These are phyloP conservation scores for Talinum fruticosum DNA, from an alignment of 148 eudicot species.

Conservation along the genomic window DNA sequence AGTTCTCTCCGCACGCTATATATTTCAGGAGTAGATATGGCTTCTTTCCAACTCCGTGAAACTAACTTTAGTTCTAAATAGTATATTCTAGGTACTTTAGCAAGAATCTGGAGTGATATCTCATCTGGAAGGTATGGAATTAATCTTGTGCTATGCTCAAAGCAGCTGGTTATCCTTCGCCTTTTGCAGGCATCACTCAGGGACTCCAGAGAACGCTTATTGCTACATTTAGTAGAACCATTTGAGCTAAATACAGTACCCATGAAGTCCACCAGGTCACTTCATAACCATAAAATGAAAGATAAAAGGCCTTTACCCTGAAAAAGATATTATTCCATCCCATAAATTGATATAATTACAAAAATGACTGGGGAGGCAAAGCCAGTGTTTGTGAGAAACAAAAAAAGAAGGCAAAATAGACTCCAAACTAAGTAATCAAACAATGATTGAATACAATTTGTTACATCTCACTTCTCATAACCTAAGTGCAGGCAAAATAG, in stretches of 20 bases:
- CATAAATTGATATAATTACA: neutral
- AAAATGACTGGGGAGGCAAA: neutral
- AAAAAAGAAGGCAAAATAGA: neutral
- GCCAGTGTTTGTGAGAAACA: neutral
- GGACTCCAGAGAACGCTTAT: conserved; percentile 31
- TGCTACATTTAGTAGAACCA: conserved; percentile 26
- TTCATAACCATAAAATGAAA: conserved; percentile 18
- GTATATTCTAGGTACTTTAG: conserved; percentile 72
- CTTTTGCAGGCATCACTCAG: conserved; percentile 54
- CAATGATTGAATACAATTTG: neutral
- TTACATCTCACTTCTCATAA: neutral
- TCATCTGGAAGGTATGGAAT: conserved; percentile 96
- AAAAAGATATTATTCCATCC: neutral
- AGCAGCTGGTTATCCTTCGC: conserved; percentile 49
- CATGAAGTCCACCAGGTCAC: conserved; percentile 26
- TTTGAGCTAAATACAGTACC: conserved; percentile 46
- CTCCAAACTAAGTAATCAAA: neutral
- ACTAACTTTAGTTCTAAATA: conserved; percentile 58
- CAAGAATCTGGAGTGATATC: conserved; percentile 85
- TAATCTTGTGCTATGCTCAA: conserved; percentile 57
- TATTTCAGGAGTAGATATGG: conserved; percentile 57
- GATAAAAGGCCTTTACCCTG: conserved; percentile 1
- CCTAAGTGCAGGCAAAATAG: neutral
- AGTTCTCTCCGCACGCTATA: conserved; percentile 72
- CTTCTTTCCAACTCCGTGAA: conserved; percentile 78